Evolutionary conservation across 805 yeast genomes (phyloP).

Genomic region (Candida yuanshanica): DNA sequence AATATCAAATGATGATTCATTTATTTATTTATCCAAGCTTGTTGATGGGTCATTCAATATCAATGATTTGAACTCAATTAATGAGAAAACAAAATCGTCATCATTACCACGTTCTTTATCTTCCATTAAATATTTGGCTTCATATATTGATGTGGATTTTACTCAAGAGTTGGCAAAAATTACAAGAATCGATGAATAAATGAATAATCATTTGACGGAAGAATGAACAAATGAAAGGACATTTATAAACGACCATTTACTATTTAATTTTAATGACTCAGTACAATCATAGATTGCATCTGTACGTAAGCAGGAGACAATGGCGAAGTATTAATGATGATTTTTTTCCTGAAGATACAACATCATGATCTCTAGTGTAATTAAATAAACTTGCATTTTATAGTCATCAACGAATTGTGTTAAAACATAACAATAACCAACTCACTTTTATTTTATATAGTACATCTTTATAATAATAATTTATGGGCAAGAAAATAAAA

Average conservation of each 20-base stretch:
- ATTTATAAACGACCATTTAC: no score
- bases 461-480: neutral
- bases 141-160: constrained; percentile 25
- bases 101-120: constrained; percentile 26
- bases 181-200: neutral
- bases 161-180: neutral
- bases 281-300: no score
- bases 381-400: neutral
- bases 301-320: no score
- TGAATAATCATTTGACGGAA: no score
- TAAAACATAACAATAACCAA: neutral
- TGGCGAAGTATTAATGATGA: no score
- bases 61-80: constrained; percentile 11
- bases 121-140: constrained; percentile 32
- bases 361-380: no score
- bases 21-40: constrained; percentile 36
- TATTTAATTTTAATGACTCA: no score
- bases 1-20: constrained; percentile 32
- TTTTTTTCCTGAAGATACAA: no score
- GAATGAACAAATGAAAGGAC: no score
- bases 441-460: neutral
- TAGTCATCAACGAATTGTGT: neutral
- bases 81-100: constrained; percentile 10
- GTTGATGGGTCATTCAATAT: constrained; percentile 22
- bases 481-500: neutral